These are phyloP conservation scores for Iris macrosiphon DNA, from an alignment of 106 monocot species.

Conservation along the genomic window DNA sequence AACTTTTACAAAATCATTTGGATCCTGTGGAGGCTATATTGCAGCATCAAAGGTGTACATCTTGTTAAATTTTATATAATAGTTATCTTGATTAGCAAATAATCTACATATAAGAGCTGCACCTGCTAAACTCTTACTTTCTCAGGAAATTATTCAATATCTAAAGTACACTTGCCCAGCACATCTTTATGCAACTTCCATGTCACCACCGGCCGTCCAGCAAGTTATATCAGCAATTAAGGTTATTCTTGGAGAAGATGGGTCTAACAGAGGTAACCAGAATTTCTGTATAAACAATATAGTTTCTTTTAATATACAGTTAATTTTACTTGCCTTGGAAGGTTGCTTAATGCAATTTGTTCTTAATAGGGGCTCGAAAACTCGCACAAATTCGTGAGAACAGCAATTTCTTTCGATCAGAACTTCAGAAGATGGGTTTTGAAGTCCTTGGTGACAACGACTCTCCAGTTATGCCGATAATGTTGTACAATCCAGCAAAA, in stretches of 20 bases:
- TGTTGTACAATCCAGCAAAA: conserved; percentile 87
- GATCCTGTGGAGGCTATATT: conserved; percentile 84
- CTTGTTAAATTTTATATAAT: not conserved
- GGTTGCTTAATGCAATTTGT: too few species aligned
- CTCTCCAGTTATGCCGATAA: conserved; percentile 80
- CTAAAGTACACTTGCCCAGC: conserved; percentile 53
- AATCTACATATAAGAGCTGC: too few species aligned
- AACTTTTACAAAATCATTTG: conserved; percentile 83
- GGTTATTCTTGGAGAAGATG: conserved; percentile 69
- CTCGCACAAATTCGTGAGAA: conserved; percentile 69
- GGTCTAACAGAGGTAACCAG: conserved; percentile 63
- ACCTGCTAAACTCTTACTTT: not conserved
- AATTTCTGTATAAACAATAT: too few species aligned
- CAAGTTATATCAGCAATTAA: conserved; percentile 69
- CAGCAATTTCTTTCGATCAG: conserved; percentile 75
- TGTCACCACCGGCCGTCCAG: conserved; percentile 68
- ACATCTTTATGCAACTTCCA: conserved; percentile 70
- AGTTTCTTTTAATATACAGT: too few species aligned
- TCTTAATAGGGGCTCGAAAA: conserved; percentile 63
- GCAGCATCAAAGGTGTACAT: conserved; percentile 62
- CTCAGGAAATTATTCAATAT: conserved; percentile 60
- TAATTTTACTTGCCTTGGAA: too few species aligned
- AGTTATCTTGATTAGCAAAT: too few species aligned
- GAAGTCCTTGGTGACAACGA: conserved; percentile 79
- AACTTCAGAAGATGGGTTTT: conserved; percentile 82